A percentile compares a stretch with the other conserved stretches of the same genome.
These are phyloP conservation scores for Didymella segeticola DNA, from an alignment of 2,329 filamentous ascomycete species.

Conservation along the genomic window DNA sequence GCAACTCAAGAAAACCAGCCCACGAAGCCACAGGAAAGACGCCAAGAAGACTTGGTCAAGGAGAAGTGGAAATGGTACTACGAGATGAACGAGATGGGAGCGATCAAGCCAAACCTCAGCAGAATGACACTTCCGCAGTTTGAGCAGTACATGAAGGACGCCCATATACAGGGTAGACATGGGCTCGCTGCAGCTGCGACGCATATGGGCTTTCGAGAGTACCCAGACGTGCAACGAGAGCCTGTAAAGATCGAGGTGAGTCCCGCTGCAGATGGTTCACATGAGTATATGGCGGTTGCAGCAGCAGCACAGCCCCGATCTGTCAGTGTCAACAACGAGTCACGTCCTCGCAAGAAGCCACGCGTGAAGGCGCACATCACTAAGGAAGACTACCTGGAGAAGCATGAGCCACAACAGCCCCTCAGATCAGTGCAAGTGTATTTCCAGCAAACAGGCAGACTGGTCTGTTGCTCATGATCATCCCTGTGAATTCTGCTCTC, in stretches of 20 bases:
- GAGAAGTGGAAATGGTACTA: neutral
- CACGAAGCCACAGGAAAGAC: neutral
- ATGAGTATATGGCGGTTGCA: neutral
- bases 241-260: neutral
- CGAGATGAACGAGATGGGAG: neutral
- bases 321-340: neutral
- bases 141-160: conserved; percentile 1
- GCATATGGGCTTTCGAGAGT: neutral
- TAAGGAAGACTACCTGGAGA: neutral
- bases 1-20: neutral
- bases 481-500: neutral
- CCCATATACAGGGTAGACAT: neutral
- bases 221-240: neutral
- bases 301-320: neutral
- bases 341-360: neutral
- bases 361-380: conserved; percentile 1
- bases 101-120: neutral
- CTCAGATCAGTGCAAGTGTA: too few relatives aligned
- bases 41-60: neutral
- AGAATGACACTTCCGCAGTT: neutral
- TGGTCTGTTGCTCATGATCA: neutral
- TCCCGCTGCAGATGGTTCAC: neutral
- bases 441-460: too few relatives aligned
- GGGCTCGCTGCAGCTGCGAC: neutral
- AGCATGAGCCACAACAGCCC: too few relatives aligned